These are phyloP conservation scores for Arabidopsis arenosa DNA, from an alignment of 345 rosid genomes.

Conservation along the genomic window DNA sequence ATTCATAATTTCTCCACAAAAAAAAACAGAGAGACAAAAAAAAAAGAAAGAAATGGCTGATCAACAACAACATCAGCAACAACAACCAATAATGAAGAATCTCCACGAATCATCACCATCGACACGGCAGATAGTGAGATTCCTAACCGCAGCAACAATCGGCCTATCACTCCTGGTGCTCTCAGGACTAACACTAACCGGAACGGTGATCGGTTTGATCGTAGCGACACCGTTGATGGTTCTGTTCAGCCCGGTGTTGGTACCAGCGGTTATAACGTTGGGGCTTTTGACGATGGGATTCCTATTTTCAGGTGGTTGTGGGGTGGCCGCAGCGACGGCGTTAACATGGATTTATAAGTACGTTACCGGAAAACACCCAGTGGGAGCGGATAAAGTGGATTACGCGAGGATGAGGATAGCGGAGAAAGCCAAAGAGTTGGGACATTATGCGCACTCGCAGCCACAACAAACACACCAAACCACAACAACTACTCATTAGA, in stretches of 20 bases:
- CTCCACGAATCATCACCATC: constrained; percentile 46
- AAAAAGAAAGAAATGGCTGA: constrained; percentile 33
- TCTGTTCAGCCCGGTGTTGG: constrained; percentile 64
- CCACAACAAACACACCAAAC: constrained; percentile 51
- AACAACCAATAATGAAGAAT: constrained; percentile 25
- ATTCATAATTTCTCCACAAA: not conserved
- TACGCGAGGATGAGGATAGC: constrained; percentile 51
- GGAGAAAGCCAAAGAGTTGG: constrained; percentile 63
- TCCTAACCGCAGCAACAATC: constrained; percentile 56
- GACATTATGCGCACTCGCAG: constrained; percentile 52
- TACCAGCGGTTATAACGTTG: constrained; percentile 57
- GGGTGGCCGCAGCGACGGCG: constrained; percentile 58
- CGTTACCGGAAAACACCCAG: constrained; percentile 64
- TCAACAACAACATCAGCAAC: constrained; percentile 19
- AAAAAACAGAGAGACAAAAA: not conserved
- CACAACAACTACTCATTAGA: not conserved
- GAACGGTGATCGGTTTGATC: constrained; percentile 59
- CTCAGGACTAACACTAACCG: constrained; percentile 60
- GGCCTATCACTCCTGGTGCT: constrained; percentile 50
- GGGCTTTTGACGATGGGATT: constrained; percentile 50
- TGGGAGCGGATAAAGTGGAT: constrained; percentile 67
- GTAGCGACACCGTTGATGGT: constrained; percentile 65
- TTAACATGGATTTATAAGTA: constrained; percentile 72
- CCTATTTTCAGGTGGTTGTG: constrained; percentile 61
- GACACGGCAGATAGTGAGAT: constrained; percentile 51